Percentiles rank a stretch among this genome's conserved stretches.
Conservation (phyloP, 2,329 filamentous ascomycete species). For the Paecilomyces sp. region DNA sequence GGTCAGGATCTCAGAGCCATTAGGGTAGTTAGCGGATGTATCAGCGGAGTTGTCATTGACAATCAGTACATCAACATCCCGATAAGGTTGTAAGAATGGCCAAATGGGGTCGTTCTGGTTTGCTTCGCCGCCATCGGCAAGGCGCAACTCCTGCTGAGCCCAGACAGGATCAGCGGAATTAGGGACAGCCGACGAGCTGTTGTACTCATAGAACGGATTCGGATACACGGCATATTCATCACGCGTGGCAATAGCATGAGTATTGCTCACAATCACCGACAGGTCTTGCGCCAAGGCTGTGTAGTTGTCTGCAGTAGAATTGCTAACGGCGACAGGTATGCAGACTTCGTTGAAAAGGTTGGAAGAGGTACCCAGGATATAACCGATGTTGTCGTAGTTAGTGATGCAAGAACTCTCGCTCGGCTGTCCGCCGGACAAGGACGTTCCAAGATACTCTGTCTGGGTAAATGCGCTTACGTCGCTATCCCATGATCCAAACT, state of each 20-base stretch:
- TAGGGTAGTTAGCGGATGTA: constrained; percentile 60
- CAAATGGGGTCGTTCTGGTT: constrained; percentile 69
- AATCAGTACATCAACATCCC: constrained; percentile 69
- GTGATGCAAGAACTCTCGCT: constrained; percentile 37
- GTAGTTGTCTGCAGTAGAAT: not conserved
- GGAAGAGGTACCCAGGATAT: constrained; percentile 39
- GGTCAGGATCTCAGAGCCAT: constrained; percentile 64
- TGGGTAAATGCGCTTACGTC: constrained; percentile 55
- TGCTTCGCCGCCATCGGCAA: constrained; percentile 71
- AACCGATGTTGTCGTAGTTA: constrained; percentile 44
- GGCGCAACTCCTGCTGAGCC: constrained; percentile 47
- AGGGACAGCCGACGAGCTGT: constrained; percentile 24
- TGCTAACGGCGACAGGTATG: constrained; percentile 8
- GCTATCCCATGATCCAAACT: constrained; percentile 58
- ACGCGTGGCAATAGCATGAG: constrained; percentile 12
- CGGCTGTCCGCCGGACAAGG: constrained; percentile 45
- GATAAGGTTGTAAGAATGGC: constrained; percentile 62
- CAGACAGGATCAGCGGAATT: constrained; percentile 46
- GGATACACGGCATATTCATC: constrained; percentile 49
- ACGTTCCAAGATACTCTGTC: constrained; percentile 54
- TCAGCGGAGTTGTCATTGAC: constrained; percentile 70
- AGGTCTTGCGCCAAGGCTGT: not conserved
- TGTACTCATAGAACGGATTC: constrained; percentile 54
- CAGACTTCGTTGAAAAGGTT: constrained; percentile 35
- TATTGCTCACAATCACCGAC: constrained; percentile 1